Conservation (phyloP, 169 alveolate species). For the Plasmodium billcollinsi region DNA sequence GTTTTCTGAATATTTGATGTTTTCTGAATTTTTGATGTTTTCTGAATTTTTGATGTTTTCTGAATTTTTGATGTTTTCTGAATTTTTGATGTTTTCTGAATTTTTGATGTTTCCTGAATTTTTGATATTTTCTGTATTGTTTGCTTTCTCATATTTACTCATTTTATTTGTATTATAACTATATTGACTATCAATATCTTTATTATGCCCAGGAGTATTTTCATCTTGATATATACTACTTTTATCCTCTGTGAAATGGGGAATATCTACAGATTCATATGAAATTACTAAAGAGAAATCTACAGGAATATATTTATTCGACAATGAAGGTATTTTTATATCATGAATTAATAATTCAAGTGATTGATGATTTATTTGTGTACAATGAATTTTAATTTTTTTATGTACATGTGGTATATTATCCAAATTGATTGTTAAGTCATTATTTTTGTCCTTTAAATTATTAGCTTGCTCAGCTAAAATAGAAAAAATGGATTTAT, state of each 20-base stretch:
- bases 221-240: not conserved
- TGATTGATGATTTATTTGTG: constrained; percentile 62
- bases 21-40: not conserved
- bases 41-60: not conserved
- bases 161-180: not conserved
- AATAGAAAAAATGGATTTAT: constrained; percentile 69
- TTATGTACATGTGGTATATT: not conserved
- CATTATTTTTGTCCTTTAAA: constrained; percentile 71
- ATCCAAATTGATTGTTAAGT: constrained; percentile 18
- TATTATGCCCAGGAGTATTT: not conserved
- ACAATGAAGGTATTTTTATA: constrained; percentile 15
- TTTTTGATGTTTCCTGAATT: not conserved
- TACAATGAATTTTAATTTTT: constrained; percentile 64
- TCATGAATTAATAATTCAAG: constrained; percentile 44
- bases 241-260: not conserved
- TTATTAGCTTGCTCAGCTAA: constrained; percentile 75
- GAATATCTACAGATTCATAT: constrained; percentile 20
- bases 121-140: not conserved
- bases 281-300: constrained; percentile 47
- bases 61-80: not conserved
- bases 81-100: not conserved
- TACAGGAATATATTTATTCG: constrained; percentile 14
- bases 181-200: not conserved
- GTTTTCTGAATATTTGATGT: not conserved
- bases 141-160: not conserved